Evolutionary conservation across 805 yeast species (phyloP).

Genomic region (Kuraishia molischiana): DNA sequence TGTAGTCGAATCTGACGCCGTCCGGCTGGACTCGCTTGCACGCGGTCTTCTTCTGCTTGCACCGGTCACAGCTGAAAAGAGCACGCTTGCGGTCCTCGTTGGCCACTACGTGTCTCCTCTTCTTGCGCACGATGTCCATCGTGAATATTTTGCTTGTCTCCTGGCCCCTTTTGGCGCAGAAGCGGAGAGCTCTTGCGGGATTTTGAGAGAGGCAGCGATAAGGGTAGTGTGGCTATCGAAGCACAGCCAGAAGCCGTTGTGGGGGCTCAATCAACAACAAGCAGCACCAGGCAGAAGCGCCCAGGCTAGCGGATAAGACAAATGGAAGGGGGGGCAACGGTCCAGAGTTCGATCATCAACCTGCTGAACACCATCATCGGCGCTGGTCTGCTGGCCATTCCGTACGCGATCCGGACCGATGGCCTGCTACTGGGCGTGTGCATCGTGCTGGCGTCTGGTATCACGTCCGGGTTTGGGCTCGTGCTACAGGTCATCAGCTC

Average conservation of each 20-base stretch:
- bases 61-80: slow-evolving; percentile 33
- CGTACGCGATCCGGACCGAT: slow-evolving; percentile 60
- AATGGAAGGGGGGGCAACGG: too few relatives aligned
- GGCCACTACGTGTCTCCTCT: neutral
- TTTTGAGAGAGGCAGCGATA: too few relatives aligned
- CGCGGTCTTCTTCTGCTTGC: slow-evolving; percentile 31
- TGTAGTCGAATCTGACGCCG: slow-evolving; percentile 23
- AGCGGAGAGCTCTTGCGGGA: too few relatives aligned
- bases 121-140: neutral
- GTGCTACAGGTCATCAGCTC: slow-evolving; percentile 54
- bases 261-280: too few relatives aligned
- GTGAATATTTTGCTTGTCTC: too few relatives aligned
- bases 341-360: slow-evolving; percentile 52
- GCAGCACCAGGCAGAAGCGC: too few relatives aligned
- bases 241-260: too few relatives aligned
- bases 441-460: slow-evolving; percentile 51
- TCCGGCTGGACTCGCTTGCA: slow-evolving; percentile 25
- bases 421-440: slow-evolving; percentile 50
- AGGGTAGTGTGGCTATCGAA: too few relatives aligned
- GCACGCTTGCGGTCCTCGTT: slow-evolving; percentile 18
- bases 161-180: too few relatives aligned
- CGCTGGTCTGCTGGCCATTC: slow-evolving; percentile 72
- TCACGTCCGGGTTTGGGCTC: slow-evolving; percentile 60
- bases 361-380: slow-evolving; percentile 73
- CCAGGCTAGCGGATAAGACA: too few relatives aligned